Evolutionary conservation across 331 rosid genomes (phyloP), one percentile per base, ranked within the genome.

Genomic region (Pyracantha coccinea): DNA sequence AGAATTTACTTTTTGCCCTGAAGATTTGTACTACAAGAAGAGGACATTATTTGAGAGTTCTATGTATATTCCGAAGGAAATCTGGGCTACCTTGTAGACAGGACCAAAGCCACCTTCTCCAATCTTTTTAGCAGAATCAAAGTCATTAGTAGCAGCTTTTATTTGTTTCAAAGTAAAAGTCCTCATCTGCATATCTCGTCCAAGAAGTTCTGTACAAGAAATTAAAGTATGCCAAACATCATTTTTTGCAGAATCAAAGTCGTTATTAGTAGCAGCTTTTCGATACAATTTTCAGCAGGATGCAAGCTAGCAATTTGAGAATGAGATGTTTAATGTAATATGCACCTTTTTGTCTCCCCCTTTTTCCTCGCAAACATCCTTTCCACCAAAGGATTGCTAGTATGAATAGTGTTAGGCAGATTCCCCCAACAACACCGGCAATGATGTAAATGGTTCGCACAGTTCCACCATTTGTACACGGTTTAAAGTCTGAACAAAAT

Each of bases 101-200:
- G 90, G 90, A 70, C 97, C 98, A 81, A 91, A 93, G 78, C 97
- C 97, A 15, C 96, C 98, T 86, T 93, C 97, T 74, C 98, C 98
- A 35, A 93, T 78, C 83, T 85, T 91, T 83, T 93, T 91, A 63
- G 69, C 66, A 55, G 82, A 70, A 81, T 76, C 83, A 32, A 90
- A 93, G 66, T 86, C 77, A 66, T 88, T 78, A 7, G 90, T 91
- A 50, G 93, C 98, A 32, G 76, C 90, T 81, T 78, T 85, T 78
- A 91, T 82, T 83, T 93, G 90, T 75, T 88, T 77, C 67, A 93
- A 78, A 25, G 88, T 88, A 85, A 82, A 93, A 73, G 79, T 81
- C 25, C 91, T 87, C 15, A 66, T 77, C 69, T 76, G 86, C 61
- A 77, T 69, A 67, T 88, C 83, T 67, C 50, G 76, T 61, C 88